These are phyloP conservation scores for Sporobolomyces pararoseus DNA, from an alignment of 768 basidiomycete species.

Conservation along the genomic window DNA sequence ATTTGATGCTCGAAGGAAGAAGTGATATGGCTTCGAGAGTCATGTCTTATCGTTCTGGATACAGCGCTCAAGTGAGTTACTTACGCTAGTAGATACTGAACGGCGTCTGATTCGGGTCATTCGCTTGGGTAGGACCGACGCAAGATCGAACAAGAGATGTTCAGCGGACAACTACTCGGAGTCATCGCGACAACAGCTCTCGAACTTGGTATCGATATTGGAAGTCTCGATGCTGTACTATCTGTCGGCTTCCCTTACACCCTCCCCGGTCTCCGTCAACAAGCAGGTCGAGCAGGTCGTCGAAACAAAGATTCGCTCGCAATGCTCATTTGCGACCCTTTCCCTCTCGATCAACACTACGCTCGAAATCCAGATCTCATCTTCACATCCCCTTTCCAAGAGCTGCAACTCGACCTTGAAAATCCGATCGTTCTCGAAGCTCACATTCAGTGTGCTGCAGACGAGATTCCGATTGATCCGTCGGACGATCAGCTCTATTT, in stretches of 20 bases:
- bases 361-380: conserved; percentile 65
- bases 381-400: conserved; percentile 59
- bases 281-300: conserved; percentile 81
- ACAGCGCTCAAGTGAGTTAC: conserved; percentile 57
- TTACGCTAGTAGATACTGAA: too few species aligned
- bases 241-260: conserved; percentile 79
- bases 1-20: conserved; percentile 70
- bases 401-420: conserved; percentile 67
- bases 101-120: too few species aligned
- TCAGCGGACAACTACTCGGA: conserved; percentile 74
- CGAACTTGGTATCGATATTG: conserved; percentile 62
- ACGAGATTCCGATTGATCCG: conserved; percentile 72
- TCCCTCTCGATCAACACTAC: conserved; percentile 73
- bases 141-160: conserved; percentile 78
- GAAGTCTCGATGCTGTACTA: conserved; percentile 66
- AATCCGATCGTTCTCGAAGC: conserved; percentile 73
- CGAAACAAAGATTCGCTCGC: conserved; percentile 73
- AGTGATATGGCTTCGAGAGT: conserved; percentile 70
- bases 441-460: conserved; percentile 80
- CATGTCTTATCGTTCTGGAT: conserved; percentile 80
- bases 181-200: conserved; percentile 86
- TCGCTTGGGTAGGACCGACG: conserved; percentile 62
- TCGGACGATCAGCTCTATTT: conserved; percentile 67
- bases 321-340: conserved; percentile 62
- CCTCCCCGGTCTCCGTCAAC: conserved; percentile 79